These are phyloP conservation scores for Stagonosporopsis cucurbitacearum DNA, from an alignment of 2,329 filamentous ascomycete genomes.

Conservation along the genomic window DNA sequence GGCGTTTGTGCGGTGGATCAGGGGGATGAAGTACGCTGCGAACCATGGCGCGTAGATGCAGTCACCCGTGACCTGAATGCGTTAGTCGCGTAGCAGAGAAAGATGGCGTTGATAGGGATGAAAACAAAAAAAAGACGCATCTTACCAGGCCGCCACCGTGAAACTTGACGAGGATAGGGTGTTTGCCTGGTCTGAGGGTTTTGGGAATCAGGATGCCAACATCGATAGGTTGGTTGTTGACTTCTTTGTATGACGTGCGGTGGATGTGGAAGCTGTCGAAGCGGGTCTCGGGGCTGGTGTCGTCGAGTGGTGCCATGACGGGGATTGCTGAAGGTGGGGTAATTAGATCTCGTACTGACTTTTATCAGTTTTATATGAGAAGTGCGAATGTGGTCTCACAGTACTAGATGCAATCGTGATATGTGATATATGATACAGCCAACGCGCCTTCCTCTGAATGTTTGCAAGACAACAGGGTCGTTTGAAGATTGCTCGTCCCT, in stretches of 20 bases:
- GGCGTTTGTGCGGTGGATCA: slow-evolving; percentile 50
- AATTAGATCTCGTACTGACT: background rate
- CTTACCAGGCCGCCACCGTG: slow-evolving; percentile 55
- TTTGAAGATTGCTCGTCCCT: background rate
- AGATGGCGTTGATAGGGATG: background rate
- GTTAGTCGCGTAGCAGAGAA: background rate
- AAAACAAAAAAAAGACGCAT: background rate
- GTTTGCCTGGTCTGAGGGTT: slow-evolving; percentile 39
- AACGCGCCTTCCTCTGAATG: background rate
- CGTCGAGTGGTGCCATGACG: slow-evolving; percentile 23
- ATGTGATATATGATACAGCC: background rate
- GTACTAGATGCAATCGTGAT: background rate
- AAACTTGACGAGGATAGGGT: slow-evolving; percentile 52
- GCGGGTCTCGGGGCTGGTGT: slow-evolving; percentile 33
- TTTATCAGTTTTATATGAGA: background rate
- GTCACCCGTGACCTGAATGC: slow-evolving; percentile 25
- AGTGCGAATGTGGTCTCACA: background rate
- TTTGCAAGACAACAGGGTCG: background rate
- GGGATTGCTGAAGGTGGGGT: background rate
- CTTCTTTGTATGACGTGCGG: slow-evolving; percentile 51
- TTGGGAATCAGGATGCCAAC: slow-evolving; percentile 52
- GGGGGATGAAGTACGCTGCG: slow-evolving; percentile 45
- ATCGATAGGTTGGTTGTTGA: slow-evolving; percentile 47
- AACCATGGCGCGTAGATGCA: slow-evolving; percentile 41
- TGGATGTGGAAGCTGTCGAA: slow-evolving; percentile 51